Percentiles rank a stretch among this genome's conserved stretches.
Evolutionary conservation across 2,329 filamentous ascomycete species (phyloP).

Genomic region (Anisogramma anomala): DNA sequence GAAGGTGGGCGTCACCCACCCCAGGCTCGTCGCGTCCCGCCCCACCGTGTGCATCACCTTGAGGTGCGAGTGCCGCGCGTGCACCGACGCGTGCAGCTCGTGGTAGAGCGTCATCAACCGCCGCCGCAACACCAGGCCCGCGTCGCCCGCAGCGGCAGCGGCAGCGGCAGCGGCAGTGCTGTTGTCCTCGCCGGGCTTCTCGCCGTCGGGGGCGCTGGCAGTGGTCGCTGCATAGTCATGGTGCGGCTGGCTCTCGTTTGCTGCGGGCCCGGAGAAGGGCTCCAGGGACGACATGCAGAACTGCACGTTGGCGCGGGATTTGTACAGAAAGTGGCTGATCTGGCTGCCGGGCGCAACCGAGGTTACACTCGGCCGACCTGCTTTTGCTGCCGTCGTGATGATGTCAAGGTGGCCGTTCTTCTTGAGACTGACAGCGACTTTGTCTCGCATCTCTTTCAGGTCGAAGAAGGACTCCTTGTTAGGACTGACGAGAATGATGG

Average conservation of each 20-base stretch:
- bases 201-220: constrained; percentile 13
- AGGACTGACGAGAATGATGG: constrained; percentile 82
- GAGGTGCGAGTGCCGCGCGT: constrained; percentile 70
- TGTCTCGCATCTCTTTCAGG: constrained; percentile 61
- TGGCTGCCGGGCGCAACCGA: constrained; percentile 72
- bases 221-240: background rate
- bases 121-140: constrained; percentile 46
- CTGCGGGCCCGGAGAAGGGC: constrained; percentile 45
- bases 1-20: constrained; percentile 83
- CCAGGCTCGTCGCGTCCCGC: constrained; percentile 66
- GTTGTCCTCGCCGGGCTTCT: background rate
- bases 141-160: constrained; percentile 16
- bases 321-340: constrained; percentile 89
- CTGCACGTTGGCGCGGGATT: constrained; percentile 87
- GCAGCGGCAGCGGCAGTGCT: background rate
- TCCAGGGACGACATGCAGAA: constrained; percentile 81
- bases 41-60: constrained; percentile 75
- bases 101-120: constrained; percentile 77
- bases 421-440: constrained; percentile 55
- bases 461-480: constrained; percentile 91
- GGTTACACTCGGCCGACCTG: constrained; percentile 58
- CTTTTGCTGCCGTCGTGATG: constrained; percentile 59
- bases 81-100: constrained; percentile 71
- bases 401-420: constrained; percentile 63
- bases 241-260: constrained; percentile 12